Evolutionary conservation across 2,329 filamentous ascomycete species (phyloP), one percentile per base, ranked within the genome.

Genomic region (Penicillium sclerotigenum): DNA sequence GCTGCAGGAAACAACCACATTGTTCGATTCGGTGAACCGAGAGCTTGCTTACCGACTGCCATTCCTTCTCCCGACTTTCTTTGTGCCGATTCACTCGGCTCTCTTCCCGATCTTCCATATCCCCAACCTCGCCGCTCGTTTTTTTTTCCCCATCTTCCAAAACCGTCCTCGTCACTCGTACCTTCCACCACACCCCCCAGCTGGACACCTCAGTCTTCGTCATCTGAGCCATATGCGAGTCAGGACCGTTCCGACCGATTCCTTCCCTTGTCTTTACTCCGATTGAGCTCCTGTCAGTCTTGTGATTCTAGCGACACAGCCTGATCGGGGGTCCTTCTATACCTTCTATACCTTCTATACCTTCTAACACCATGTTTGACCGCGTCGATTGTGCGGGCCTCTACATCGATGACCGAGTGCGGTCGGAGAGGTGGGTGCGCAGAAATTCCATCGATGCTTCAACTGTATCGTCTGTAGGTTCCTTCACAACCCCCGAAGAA

Each of bases 381-480:
- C 71, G 69, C 50, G 67, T 74, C 57, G 73, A 75, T 57, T 77
- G 73, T 60, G 71, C 70, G 57, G 77, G 75, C 50, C 74, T 79
- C 59, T 79, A 78, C 56, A 75, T 79, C 46, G 77, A 79, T 63
- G 74, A 76, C 59, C 72, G 77, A 54, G 75, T 78, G 57, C 68
- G 69, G 48, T 71, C 71, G 31, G 76, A 78, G 57, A 68, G 74
- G 66, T 79, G 77, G 76, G 71, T 79, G 51, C 68, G 69, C 54
- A 67, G 72, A 52, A 68, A 64, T 48, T 69, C 68, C 10, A 59
- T 61, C 38, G 66, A 65, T 48, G 51, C 61, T 57, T 62, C 68
- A 57, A 54, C 65, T 56, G 57, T 58, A 47, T 67, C 68, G 34
- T 63, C 63, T 56, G 48, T 48, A 43, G 62, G 66, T 63, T 65